Percentiles rank a stretch among this genome's conserved stretches.
Conservation (phyloP, 805 yeast genomes). For the Ogataea nitratoaversa region DNA sequence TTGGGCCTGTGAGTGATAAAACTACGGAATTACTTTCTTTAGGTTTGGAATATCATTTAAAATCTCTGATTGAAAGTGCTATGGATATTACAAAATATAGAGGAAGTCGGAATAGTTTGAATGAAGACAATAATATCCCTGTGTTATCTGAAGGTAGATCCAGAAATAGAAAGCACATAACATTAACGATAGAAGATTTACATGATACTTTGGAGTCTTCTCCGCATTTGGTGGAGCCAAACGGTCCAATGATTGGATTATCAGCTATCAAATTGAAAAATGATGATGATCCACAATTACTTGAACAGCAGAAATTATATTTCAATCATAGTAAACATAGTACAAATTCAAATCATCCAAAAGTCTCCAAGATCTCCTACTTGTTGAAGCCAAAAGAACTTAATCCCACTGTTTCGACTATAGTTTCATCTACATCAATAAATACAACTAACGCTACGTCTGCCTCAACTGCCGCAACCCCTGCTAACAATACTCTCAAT, state of each 20-base stretch:
- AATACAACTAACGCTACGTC: background rate
- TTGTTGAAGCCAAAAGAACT: slow-evolving; percentile 20
- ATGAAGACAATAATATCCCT: slow-evolving; percentile 1
- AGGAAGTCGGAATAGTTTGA: slow-evolving; percentile 38
- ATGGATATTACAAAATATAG: slow-evolving; percentile 68
- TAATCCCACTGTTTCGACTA: background rate
- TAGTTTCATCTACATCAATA: background rate
- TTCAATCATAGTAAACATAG: background rate
- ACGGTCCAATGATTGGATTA: slow-evolving; percentile 54
- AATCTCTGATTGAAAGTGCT: slow-evolving; percentile 66
- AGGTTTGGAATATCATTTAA: slow-evolving; percentile 82
- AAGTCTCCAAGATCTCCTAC: slow-evolving; percentile 26
- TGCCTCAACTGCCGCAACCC: slow-evolving; percentile 2
- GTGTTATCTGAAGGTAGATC: slow-evolving; percentile 3
- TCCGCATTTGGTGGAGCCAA: slow-evolving; percentile 67
- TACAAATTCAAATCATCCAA: slow-evolving; percentile 10
- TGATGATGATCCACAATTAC: slow-evolving; percentile 42
- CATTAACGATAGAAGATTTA: slow-evolving; percentile 63
- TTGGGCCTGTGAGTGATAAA: slow-evolving; percentile 73
- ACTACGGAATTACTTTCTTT: slow-evolving; percentile 71
- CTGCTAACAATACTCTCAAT: too few relatives aligned
- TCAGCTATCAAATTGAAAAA: slow-evolving; percentile 48
- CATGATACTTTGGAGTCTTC: slow-evolving; percentile 57
- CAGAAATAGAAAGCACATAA: slow-evolving; percentile 27
- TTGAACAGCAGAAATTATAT: slow-evolving; percentile 13